Percentiles rank a stretch among this genome's conserved stretches.
Evolutionary conservation across 495 filamentous ascomycete species (phyloP).

Genomic region (Talaromyces proteolyticus): DNA sequence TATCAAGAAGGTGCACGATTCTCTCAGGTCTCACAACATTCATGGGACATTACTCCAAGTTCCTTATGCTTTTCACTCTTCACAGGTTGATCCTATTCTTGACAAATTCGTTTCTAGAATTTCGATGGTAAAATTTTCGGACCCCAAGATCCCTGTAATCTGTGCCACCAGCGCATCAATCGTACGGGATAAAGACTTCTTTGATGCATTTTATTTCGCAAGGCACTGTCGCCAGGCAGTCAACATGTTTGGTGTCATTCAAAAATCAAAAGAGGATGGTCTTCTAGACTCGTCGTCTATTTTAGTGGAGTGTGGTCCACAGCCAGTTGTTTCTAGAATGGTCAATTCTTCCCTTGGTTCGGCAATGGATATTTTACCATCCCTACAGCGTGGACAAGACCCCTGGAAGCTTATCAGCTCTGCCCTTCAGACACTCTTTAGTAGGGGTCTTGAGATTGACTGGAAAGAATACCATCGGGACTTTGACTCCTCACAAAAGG

Average conservation of each 20-base stretch:
- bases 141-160: conserved; percentile 52
- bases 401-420: conserved; percentile 57
- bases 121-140: conserved; percentile 51
- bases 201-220: conserved; percentile 56
- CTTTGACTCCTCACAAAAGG: conserved; percentile 50
- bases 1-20: conserved; percentile 50
- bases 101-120: conserved; percentile 58
- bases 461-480: conserved; percentile 78
- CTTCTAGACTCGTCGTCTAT: conserved; percentile 33
- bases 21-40: conserved; percentile 51
- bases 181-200: conserved; percentile 62
- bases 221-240: conserved; percentile 66
- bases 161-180: conserved; percentile 50
- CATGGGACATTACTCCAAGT: conserved; percentile 66
- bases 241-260: conserved; percentile 61
- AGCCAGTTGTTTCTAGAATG: conserved; percentile 62
- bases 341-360: conserved; percentile 58
- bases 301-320: conserved; percentile 61
- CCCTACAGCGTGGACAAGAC: conserved; percentile 47
- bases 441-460: conserved; percentile 57
- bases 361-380: conserved; percentile 50
- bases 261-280: conserved; percentile 43
- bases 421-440: conserved; percentile 55
- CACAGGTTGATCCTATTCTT: conserved; percentile 74
- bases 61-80: conserved; percentile 78